Conservation (phyloP, 1,284 basidiomycete genomes). For the Trichosporon sp. region DNA sequence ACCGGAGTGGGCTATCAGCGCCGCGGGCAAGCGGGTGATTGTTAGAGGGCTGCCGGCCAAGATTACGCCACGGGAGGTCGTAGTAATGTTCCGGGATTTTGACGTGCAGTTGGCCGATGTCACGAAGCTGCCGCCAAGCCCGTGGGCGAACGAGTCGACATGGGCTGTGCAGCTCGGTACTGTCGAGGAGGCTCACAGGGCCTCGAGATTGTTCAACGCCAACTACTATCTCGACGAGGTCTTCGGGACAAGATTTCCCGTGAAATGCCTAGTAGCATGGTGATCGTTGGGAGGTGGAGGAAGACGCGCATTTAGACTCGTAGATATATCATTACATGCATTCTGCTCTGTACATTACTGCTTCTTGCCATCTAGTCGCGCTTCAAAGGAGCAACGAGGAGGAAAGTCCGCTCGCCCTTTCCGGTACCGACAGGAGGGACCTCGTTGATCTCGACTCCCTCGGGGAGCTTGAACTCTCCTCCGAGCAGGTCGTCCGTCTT, state of each 20-base stretch:
- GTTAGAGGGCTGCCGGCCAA: conserved; percentile 11
- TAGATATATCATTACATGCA: conserved; percentile 22
- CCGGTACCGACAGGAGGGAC: conserved; percentile 36
- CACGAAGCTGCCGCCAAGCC: background rate
- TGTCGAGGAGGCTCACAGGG: conserved; percentile 24
- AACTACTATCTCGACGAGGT: conserved; percentile 19
- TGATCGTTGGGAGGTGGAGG: conserved; percentile 3
- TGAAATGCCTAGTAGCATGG: conserved; percentile 27
- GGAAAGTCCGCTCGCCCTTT: conserved; percentile 42
- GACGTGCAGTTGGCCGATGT: background rate
- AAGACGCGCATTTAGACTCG: background rate
- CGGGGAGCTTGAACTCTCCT: conserved; percentile 50
- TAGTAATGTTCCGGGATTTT: background rate
- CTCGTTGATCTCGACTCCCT: conserved; percentile 55
- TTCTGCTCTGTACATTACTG: conserved; percentile 13
- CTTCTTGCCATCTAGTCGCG: conserved; percentile 35
- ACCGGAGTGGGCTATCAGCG: background rate
- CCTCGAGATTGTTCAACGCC: conserved; percentile 24
- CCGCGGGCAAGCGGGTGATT: conserved; percentile 7
- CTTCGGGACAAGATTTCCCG: conserved; percentile 19
- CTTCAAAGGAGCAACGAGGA: conserved; percentile 43
- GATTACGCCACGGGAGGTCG: background rate
- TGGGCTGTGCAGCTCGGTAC: conserved; percentile 13
- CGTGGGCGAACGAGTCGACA: background rate
- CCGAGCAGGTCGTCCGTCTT: conserved; percentile 59